Evolutionary conservation across 2,329 filamentous ascomycete species (phyloP).

Genomic region (Fusarium sp.): DNA sequence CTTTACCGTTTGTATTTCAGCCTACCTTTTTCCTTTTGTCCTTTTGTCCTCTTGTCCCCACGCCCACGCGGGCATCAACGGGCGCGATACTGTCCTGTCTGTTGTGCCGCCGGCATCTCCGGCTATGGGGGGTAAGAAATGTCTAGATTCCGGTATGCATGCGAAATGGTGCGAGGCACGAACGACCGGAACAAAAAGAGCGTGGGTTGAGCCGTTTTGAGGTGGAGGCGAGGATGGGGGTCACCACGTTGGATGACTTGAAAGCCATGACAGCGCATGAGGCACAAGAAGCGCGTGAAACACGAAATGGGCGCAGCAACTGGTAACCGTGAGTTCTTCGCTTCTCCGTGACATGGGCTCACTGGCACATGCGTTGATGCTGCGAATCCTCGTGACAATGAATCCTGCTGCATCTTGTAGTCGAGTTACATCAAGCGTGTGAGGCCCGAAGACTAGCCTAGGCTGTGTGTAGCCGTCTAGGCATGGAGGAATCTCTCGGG

Average conservation of each 20-base stretch:
- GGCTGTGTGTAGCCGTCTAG: neutral
- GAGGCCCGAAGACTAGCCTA: constrained; percentile 16
- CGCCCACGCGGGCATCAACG: neutral
- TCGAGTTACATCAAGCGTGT: constrained; percentile 27
- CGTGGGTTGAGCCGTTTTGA: constrained; percentile 23
- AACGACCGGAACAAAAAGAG: constrained; percentile 16
- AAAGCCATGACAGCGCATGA: constrained; percentile 26
- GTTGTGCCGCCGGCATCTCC: constrained; percentile 5
- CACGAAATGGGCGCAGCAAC: constrained; percentile 7
- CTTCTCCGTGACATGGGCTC: constrained; percentile 10
- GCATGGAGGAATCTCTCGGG: neutral
- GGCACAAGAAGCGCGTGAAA: neutral
- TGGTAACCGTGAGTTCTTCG: neutral
- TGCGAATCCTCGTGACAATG: constrained; percentile 25
- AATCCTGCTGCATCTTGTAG: constrained; percentile 23
- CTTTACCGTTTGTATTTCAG: constrained; percentile 23
- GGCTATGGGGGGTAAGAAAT: constrained; percentile 15
- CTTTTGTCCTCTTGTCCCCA: constrained; percentile 5
- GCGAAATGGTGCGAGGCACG: constrained; percentile 35
- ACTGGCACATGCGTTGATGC: constrained; percentile 1
- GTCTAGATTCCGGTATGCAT: constrained; percentile 27
- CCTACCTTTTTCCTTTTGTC: constrained; percentile 19
- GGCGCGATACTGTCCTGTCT: neutral
- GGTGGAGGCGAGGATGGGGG: constrained; percentile 39
- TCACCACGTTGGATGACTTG: constrained; percentile 27